Percentiles rank a stretch among this genome's conserved stretches.
phyloP scores from a whole-genome alignment of 305 asterid species.

The Fraxinus albicans region DNA sequence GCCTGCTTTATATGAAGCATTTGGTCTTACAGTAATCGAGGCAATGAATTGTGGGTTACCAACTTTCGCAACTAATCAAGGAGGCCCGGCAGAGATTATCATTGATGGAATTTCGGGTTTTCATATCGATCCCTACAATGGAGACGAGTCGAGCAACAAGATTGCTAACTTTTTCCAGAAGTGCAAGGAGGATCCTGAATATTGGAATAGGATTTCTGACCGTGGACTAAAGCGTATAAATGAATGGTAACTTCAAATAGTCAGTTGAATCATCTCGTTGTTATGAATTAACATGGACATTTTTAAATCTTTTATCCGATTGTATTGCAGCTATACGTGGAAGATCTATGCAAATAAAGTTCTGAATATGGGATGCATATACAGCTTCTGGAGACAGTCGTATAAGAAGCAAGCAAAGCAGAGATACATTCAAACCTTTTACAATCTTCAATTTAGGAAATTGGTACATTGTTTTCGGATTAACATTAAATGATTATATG shows the following conservation, averaged over 20 bases:
- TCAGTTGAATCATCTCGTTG: background rate
- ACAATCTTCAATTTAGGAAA: constrained; percentile 68
- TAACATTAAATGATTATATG: background rate
- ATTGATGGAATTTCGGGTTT: constrained; percentile 83
- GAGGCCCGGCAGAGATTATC: constrained; percentile 96
- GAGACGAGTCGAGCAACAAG: constrained; percentile 75
- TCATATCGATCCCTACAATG: constrained; percentile 73
- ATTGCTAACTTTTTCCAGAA: constrained; percentile 79
- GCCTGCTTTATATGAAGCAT: constrained; percentile 90
- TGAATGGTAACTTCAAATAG: constrained; percentile 52
- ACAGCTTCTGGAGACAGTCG: constrained; percentile 76
- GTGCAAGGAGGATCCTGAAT: constrained; percentile 60
- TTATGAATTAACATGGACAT: background rate
- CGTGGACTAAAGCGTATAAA: constrained; percentile 76
- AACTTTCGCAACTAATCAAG: constrained; percentile 87
- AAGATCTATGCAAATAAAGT: constrained; percentile 87
- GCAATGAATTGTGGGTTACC: constrained; percentile 97
- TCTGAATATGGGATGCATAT: constrained; percentile 75
- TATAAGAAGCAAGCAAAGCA: constrained; percentile 66
- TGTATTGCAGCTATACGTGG: constrained; percentile 81
- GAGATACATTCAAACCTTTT: constrained; percentile 73
- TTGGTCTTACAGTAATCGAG: constrained; percentile 85
- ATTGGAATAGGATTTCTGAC: constrained; percentile 64
- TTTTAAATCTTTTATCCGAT: background rate
- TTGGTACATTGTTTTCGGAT: constrained; percentile 46